These are phyloP conservation scores for Nymphaea thermarum DNA, from an alignment of 164 flowering plant species.

Conservation along the genomic window DNA sequence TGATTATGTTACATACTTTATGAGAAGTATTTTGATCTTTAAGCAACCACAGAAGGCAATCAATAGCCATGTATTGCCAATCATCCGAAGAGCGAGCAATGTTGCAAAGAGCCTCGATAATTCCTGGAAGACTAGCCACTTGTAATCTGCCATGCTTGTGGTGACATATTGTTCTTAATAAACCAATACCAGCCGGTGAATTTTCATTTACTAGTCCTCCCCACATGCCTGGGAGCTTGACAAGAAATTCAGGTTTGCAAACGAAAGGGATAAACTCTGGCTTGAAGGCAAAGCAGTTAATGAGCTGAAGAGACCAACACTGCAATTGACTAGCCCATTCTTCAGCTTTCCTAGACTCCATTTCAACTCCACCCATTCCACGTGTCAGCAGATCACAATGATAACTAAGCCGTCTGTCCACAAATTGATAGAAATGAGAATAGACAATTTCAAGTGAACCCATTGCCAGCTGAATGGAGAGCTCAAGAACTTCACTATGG, in stretches of 20 bases:
- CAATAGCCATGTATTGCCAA: conserved; percentile 99
- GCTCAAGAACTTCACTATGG: conserved; percentile 93
- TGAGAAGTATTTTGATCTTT: conserved; percentile 79
- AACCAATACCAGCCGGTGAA: conserved; percentile 98
- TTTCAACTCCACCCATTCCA: conserved; percentile 99
- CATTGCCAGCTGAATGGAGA: conserved; percentile 85
- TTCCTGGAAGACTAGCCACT: conserved; percentile 68
- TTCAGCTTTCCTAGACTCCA: conserved; percentile 98
- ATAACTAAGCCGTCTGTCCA: conserved; percentile 72
- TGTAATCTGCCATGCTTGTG: conserved; percentile 90
- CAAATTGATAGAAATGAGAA: conserved; percentile 82
- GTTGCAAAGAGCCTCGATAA: conserved; percentile 81
- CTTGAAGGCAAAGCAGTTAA: conserved; percentile 94
- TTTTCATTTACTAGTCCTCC: conserved; percentile 98
- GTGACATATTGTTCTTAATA: conserved; percentile 83
- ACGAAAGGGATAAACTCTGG: conserved; percentile 83
- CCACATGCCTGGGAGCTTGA: conserved; percentile 93
- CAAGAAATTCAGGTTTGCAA: conserved; percentile 83
- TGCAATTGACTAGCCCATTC: conserved; percentile 99
- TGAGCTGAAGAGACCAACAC: conserved; percentile 93
- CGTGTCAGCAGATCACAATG: conserved; percentile 98
- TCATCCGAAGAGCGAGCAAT: conserved; percentile 98
- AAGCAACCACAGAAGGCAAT: conserved; percentile 95
- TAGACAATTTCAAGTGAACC: conserved; percentile 92
- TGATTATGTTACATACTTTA: conserved; percentile 34